Evolutionary conservation across 257 asterid genomes (phyloP).

Genomic region (Fraxinus quadrangulata): DNA sequence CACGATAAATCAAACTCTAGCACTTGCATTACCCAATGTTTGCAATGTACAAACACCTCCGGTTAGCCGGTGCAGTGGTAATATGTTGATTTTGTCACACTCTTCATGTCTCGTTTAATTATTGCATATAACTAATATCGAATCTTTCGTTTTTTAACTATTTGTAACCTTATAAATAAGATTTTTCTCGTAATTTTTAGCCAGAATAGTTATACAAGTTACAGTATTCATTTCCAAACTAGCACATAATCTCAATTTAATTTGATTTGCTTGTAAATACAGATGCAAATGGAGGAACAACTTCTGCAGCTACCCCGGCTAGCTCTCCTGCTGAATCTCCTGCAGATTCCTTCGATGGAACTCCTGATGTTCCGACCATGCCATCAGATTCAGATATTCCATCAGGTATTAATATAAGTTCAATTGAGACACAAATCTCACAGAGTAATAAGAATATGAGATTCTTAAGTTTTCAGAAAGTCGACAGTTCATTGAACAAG

Average conservation of each 20-base stretch:
- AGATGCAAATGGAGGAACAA: constrained; percentile 36
- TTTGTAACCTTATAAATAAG: too few relatives aligned
- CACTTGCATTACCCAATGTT: constrained; percentile 46
- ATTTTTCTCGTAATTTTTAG: background rate
- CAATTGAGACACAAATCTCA: background rate
- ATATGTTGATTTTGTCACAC: background rate
- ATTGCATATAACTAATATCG: too few relatives aligned
- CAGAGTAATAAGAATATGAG: too few relatives aligned
- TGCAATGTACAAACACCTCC: constrained; percentile 63
- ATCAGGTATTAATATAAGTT: constrained; percentile 27
- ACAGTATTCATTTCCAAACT: background rate
- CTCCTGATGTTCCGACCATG: constrained; percentile 28
- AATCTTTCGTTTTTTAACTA: too few relatives aligned
- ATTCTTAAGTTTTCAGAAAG: too few relatives aligned
- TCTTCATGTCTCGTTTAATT: background rate
- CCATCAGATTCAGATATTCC: constrained; percentile 35
- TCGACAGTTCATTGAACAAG: too few relatives aligned
- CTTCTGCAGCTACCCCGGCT: constrained; percentile 34
- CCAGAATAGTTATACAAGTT: background rate
- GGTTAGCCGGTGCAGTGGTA: constrained; percentile 44
- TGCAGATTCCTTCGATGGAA: background rate
- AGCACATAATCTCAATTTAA: background rate
- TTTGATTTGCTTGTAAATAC: background rate
- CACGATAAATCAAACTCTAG: constrained; percentile 53
- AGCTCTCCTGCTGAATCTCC: constrained; percentile 37